Conservation (phyloP, 2,329 filamentous ascomycete species). For the Anthostomella pinea region DNA sequence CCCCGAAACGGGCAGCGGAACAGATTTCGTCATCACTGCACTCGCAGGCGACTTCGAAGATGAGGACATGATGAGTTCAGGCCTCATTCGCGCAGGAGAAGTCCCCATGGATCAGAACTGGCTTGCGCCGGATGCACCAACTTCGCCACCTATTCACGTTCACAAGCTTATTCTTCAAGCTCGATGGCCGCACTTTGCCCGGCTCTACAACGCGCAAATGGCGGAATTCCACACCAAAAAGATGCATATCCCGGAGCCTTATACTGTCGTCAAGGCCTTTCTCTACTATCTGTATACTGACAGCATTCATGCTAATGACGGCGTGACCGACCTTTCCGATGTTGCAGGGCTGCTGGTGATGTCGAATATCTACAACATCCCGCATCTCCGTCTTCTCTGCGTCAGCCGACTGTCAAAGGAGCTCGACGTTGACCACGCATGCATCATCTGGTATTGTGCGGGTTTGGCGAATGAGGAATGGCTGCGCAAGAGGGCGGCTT, state of each 20-base stretch:
- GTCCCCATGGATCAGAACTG: slow-evolving; percentile 47
- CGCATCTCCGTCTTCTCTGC: slow-evolving; percentile 84
- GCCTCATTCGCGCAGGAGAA: slow-evolving; percentile 46
- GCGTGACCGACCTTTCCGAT: slow-evolving; percentile 76
- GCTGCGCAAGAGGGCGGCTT: slow-evolving; percentile 83
- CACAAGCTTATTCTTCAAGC: slow-evolving; percentile 93
- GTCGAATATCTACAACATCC: slow-evolving; percentile 98
- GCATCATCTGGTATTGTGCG: slow-evolving; percentile 93
- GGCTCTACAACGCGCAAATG: slow-evolving; percentile 92
- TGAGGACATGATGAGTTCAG: slow-evolving; percentile 58
- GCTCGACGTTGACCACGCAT: slow-evolving; percentile 90
- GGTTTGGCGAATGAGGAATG: slow-evolving; percentile 88
- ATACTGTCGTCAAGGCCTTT: slow-evolving; percentile 90
- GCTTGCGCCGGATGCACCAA: slow-evolving; percentile 60
- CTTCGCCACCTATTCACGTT: slow-evolving; percentile 84
- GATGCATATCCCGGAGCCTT: slow-evolving; percentile 97
- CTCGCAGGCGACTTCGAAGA: slow-evolving; percentile 74
- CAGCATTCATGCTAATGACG: slow-evolving; percentile 71
- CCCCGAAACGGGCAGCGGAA: slow-evolving; percentile 79
- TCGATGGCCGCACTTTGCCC: slow-evolving; percentile 94
- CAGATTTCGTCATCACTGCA: slow-evolving; percentile 89
- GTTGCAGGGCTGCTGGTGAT: slow-evolving; percentile 94
- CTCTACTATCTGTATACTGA: slow-evolving; percentile 97
- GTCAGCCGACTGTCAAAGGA: slow-evolving; percentile 88
- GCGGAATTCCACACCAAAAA: slow-evolving; percentile 94